Evolutionary conservation across 2,329 filamentous ascomycete species (phyloP).

Genomic region (Aspergillus pseudoterreus): DNA sequence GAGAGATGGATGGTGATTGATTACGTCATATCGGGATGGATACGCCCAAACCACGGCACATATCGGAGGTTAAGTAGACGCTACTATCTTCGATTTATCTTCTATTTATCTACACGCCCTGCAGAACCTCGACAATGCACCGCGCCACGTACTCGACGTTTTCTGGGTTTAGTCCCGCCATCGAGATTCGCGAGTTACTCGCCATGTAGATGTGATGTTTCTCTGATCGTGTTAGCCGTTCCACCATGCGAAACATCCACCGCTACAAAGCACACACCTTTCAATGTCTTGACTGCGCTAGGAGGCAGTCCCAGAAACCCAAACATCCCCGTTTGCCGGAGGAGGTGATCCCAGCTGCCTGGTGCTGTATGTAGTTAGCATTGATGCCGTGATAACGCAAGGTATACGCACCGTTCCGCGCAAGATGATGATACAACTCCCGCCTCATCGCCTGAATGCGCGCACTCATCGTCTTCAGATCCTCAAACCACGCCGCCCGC

Average conservation of each 20-base stretch:
- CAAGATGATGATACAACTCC: conserved; percentile 61
- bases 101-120: not conserved
- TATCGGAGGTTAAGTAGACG: too few species aligned
- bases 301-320: conserved; percentile 61
- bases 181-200: conserved; percentile 92
- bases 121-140: conserved; percentile 19
- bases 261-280: conserved; percentile 16
- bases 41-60: too few species aligned
- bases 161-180: conserved; percentile 77
- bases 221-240: conserved; percentile 16
- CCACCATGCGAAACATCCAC: too few species aligned
- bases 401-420: not conserved
- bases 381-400: conserved; percentile 50
- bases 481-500: conserved; percentile 83
- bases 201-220: conserved; percentile 47
- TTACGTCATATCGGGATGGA: not conserved
- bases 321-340: conserved; percentile 98
- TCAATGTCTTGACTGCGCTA: conserved; percentile 39
- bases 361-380: conserved; percentile 58
- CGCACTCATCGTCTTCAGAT: conserved; percentile 84
- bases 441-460: conserved; percentile 88
- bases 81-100: not conserved
- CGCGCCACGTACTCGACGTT: conserved; percentile 37
- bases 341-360: conserved; percentile 54
- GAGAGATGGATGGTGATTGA: not conserved